Evolutionary conservation across 78 protist genomes (phyloP).

Genomic region (Emiliania huxleyi): DNA sequence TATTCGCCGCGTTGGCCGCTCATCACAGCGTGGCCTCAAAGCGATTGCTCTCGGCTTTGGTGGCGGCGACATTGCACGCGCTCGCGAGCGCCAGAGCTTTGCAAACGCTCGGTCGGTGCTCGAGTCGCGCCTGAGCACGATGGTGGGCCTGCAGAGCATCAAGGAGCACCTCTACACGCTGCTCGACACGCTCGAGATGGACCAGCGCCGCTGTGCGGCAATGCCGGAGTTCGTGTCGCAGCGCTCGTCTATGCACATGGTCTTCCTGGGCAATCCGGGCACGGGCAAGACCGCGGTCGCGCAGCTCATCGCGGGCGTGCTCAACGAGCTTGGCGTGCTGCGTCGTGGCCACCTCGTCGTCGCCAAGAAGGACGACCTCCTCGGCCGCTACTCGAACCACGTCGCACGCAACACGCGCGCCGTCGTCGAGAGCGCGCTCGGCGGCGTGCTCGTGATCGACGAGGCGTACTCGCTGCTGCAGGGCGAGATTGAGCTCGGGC

Average conservation of each 20-base stretch:
- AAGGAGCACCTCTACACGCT: slow-evolving; percentile 4
- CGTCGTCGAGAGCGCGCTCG: not conserved
- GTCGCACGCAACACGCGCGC: not conserved
- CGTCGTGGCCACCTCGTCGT: not conserved
- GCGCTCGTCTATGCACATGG: not conserved
- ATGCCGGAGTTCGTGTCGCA: not conserved
- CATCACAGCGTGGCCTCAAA: too few relatives aligned
- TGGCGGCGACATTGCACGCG: too few relatives aligned
- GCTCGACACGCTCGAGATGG: not conserved
- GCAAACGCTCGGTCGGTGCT: too few relatives aligned
- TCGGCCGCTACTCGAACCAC: slow-evolving; percentile 22
- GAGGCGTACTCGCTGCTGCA: slow-evolving; percentile 14
- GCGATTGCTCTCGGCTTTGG: too few relatives aligned
- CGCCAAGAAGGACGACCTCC: not conserved
- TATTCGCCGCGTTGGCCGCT: too few relatives aligned
- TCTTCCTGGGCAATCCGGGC: too few relatives aligned
- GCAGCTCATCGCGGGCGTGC: not conserved
- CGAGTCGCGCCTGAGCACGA: not conserved
- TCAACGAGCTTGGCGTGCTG: slow-evolving; percentile 26
- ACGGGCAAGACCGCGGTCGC: too few relatives aligned
- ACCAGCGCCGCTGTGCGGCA: not conserved
- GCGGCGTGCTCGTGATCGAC: slow-evolving; percentile 59
- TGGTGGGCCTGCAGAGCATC: slow-evolving; percentile 16
- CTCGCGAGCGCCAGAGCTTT: too few relatives aligned
- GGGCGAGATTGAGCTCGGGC: not conserved